Evolutionary conservation across 768 basidiomycete species (phyloP).

Genomic region (Galerina marginata): DNA sequence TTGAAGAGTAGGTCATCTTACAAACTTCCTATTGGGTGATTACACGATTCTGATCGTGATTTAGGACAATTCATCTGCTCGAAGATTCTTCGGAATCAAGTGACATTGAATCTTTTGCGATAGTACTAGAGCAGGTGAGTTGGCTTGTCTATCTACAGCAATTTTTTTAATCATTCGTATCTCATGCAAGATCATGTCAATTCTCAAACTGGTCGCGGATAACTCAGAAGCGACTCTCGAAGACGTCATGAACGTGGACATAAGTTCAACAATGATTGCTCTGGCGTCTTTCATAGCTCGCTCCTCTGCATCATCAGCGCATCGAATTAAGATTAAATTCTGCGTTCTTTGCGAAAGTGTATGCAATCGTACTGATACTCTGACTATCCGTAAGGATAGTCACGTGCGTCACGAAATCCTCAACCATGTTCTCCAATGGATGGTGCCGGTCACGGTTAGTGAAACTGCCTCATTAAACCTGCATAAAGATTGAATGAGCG

Average conservation of each 20-base stretch:
- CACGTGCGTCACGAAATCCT: constrained; percentile 71
- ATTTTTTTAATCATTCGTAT: neutral
- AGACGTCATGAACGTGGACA: constrained; percentile 65
- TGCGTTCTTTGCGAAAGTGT: constrained; percentile 74
- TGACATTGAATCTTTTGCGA: constrained; percentile 40
- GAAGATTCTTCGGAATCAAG: constrained; percentile 44
- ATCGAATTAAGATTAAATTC: constrained; percentile 77
- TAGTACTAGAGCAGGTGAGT: constrained; percentile 78
- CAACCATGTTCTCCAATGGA: constrained; percentile 84
- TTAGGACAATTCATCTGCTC: constrained; percentile 10
- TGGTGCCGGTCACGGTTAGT: constrained; percentile 57
- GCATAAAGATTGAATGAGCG: neutral
- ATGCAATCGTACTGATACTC: constrained; percentile 62
- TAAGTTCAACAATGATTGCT: constrained; percentile 61
- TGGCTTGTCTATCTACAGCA: neutral
- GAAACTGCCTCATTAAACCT: constrained; percentile 1
- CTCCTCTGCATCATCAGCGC: constrained; percentile 53
- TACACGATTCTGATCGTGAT: neutral
- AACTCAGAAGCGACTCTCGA: constrained; percentile 63
- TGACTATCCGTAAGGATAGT: constrained; percentile 72
- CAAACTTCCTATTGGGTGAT: neutral
- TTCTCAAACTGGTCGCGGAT: constrained; percentile 81
- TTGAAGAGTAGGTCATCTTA: constrained; percentile 69
- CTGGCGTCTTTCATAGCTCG: constrained; percentile 71
- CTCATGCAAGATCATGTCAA: constrained; percentile 62